A percentile compares a stretch with the other conserved stretches of the same genome.
Conservation (phyloP, 495 filamentous ascomycete species). For the Penicillium samsonianum region DNA sequence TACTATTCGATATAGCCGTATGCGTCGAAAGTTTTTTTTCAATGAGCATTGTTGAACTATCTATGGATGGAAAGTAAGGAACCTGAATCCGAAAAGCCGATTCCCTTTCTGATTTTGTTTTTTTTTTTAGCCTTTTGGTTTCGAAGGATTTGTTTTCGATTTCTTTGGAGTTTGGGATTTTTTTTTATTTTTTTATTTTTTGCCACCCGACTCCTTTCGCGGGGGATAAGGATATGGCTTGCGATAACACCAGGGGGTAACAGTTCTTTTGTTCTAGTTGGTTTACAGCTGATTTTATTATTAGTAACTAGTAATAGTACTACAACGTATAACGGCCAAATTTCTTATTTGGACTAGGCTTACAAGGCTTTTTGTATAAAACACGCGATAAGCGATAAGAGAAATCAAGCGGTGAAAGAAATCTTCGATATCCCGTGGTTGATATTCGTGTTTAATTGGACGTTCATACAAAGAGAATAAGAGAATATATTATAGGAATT, state of each 20-base stretch:
- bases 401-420: slow-evolving; percentile 22
- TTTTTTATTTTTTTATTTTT: slow-evolving; percentile 16
- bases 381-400: slow-evolving; percentile 30
- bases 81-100: too few relatives aligned
- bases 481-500: neutral
- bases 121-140: too few relatives aligned
- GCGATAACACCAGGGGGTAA: neutral
- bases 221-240: slow-evolving; percentile 24
- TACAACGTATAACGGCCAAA: neutral
- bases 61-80: too few relatives aligned
- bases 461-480: neutral
- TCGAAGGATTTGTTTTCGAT: neutral
- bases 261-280: neutral
- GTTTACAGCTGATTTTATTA: neutral
- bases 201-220: slow-evolving; percentile 23
- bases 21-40: too few relatives aligned
- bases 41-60: too few relatives aligned
- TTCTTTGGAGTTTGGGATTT: neutral
- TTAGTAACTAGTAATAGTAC: neutral
- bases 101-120: too few relatives aligned
- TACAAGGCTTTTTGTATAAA: neutral
- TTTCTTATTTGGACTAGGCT: too few relatives aligned
- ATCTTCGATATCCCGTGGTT: neutral
- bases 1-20: too few relatives aligned
- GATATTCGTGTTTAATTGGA: neutral